A percentile compares a stretch with the other conserved stretches of the same genome.
These are phyloP conservation scores for Boletus coccyginus DNA, from an alignment of 768 basidiomycete species.

Conservation along the genomic window DNA sequence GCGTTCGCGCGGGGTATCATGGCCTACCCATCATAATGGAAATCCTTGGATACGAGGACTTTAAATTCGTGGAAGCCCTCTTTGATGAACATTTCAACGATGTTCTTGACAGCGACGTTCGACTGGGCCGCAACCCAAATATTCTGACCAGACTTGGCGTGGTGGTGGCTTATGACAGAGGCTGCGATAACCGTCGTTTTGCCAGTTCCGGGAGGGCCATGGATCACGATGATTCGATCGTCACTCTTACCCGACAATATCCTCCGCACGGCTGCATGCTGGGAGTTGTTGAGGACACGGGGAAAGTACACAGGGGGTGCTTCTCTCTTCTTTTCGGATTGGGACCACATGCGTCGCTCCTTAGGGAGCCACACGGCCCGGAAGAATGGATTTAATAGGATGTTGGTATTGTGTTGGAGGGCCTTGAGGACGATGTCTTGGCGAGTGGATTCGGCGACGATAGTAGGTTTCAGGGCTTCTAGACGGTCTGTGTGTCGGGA, in stretches of 20 bases:
- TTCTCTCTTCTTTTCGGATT: not conserved
- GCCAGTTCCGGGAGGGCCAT: slow-evolving; percentile 43
- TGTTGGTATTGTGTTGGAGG: slow-evolving; percentile 13
- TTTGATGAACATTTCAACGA: slow-evolving; percentile 43
- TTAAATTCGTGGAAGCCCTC: slow-evolving; percentile 34
- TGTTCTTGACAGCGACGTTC: slow-evolving; percentile 52
- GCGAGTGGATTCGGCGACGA: slow-evolving; percentile 41
- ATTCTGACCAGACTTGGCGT: slow-evolving; percentile 4
- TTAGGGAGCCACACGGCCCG: slow-evolving; percentile 27
- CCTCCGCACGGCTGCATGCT: slow-evolving; percentile 21
- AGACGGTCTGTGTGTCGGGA: slow-evolving; percentile 45
- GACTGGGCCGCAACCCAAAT: slow-evolving; percentile 48
- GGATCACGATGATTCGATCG: slow-evolving; percentile 26
- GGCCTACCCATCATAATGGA: slow-evolving; percentile 45
- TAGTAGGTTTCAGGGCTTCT: slow-evolving; percentile 51
- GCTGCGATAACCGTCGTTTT: slow-evolving; percentile 46
- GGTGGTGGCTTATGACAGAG: slow-evolving; percentile 24
- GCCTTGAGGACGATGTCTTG: slow-evolving; percentile 20
- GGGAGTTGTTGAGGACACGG: slow-evolving; percentile 29
- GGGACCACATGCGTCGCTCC: slow-evolving; percentile 15
- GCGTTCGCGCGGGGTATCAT: not conserved
- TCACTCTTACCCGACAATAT: not conserved
- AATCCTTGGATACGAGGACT: slow-evolving; percentile 44
- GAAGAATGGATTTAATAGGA: slow-evolving; percentile 27
- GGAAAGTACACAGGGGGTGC: not conserved